Base-by-base conservation (phyloP, 768 basidiomycete species). In the Naganishia vishniacii region DNA sequence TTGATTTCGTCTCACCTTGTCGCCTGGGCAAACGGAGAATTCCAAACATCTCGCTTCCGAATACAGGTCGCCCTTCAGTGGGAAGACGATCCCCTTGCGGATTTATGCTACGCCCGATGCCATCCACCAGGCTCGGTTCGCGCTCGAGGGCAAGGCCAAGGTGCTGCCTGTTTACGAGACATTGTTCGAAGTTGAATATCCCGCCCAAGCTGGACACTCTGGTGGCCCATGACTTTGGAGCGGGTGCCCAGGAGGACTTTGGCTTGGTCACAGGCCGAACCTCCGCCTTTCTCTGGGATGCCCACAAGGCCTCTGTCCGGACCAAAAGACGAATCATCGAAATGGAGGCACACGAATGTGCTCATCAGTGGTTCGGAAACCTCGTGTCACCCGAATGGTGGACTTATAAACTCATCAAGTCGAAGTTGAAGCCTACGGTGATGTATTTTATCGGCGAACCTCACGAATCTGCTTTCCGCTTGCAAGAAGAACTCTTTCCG, bases 201-300 rank as follows among this genome's bases (percentile, higher is more conserved):
- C 93, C 97, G 26, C 90, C 91, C 5, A 97, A 98, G 80, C 82
- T 98, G 47, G 94, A 97, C 72, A 93, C 91, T 2, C 81, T 98
- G n/a, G n/a, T n/a, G n/a, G n/a, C n/a, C n/a, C n/a, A n/a, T n/a
- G n/a, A n/a, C 60, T 95, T 94, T 69, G 91, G 93, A 72, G 86
- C 87, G 37, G 89, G 86, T 26, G 76, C 72, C 3, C 91, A 92
- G 92, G 93, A 95, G 78, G 91, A 91, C 75, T 91, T 88, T 45
- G 61, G 61, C 8, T 40, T 62, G 47, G 94, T 95, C 73, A 93
- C 87, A 13, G 93, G 92, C n/a, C 81, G 92, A 45, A 92, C 91
- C 0, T 84, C 81, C 45, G 87, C 85, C 3, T 87, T 89, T 73
- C 78, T 94, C 45, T 81, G 88, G 65, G 88, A 95, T 73, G 84